A percentile compares a stretch with the other conserved stretches of the same genome.
phyloP scores from a whole-genome alignment of 768 basidiomycete genomes.

The Trametes villosa region DNA sequence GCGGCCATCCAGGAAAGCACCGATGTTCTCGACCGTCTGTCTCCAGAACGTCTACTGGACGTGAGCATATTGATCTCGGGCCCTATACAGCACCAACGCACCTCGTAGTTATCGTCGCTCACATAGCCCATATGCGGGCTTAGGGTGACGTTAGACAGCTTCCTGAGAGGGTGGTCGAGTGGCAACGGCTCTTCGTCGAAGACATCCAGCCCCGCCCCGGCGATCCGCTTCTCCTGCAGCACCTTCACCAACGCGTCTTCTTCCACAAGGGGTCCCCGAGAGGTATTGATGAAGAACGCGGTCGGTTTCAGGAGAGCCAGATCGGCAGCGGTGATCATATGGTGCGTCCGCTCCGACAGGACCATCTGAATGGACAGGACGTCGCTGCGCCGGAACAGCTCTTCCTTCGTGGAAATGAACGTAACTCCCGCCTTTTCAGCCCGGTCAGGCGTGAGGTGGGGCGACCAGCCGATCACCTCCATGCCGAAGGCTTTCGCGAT shows the following conservation, averaged over 20 bases:
- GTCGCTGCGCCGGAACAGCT: slow-evolving; percentile 57
- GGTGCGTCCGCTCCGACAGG: slow-evolving; percentile 52
- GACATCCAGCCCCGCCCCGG: slow-evolving; percentile 68
- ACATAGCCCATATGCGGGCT: slow-evolving; percentile 68
- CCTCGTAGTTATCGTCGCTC: slow-evolving; percentile 55
- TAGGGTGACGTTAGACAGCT: slow-evolving; percentile 56
- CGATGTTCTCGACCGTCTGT: slow-evolving; percentile 63
- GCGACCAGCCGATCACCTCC: slow-evolving; percentile 67
- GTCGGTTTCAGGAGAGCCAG: slow-evolving; percentile 59
- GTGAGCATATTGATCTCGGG: background rate
- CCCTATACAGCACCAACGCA: slow-evolving; percentile 28
- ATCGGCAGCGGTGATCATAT: slow-evolving; percentile 52
- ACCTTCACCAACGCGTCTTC: slow-evolving; percentile 56
- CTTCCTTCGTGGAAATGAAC: slow-evolving; percentile 52
- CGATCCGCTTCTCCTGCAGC: slow-evolving; percentile 50
- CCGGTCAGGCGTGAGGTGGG: slow-evolving; percentile 61
- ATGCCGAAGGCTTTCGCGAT: slow-evolving; percentile 64
- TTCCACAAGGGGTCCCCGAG: slow-evolving; percentile 67
- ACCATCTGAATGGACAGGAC: slow-evolving; percentile 67
- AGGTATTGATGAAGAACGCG: slow-evolving; percentile 68
- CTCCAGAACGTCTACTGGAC: slow-evolving; percentile 50
- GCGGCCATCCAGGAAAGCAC: slow-evolving; percentile 52
- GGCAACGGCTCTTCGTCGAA: slow-evolving; percentile 70
- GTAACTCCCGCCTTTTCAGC: slow-evolving; percentile 56
- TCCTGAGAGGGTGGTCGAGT: slow-evolving; percentile 56